These are phyloP conservation scores for Ascomycota sp. DNA, from an alignment of 2,329 filamentous ascomycete genomes.

Conservation along the genomic window DNA sequence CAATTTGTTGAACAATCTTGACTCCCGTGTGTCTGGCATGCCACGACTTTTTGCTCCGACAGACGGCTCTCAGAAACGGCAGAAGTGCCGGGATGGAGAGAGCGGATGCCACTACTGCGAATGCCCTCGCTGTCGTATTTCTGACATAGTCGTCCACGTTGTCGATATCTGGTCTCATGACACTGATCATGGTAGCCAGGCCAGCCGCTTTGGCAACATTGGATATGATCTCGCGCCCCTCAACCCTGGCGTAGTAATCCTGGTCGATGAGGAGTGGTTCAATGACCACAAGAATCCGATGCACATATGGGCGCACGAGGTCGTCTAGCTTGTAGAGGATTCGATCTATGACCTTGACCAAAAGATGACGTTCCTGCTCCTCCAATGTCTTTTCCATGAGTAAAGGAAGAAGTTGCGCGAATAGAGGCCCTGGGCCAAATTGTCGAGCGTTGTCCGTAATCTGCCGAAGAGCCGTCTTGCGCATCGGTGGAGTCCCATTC, in stretches of 20 bases:
- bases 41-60: slow-evolving; percentile 97
- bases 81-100: slow-evolving; percentile 88
- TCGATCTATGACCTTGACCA: slow-evolving; percentile 97
- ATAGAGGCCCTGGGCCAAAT: slow-evolving; percentile 83
- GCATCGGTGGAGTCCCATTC: slow-evolving; percentile 95
- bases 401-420: slow-evolving; percentile 90
- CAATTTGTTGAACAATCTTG: slow-evolving; percentile 97
- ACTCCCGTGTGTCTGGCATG: slow-evolving; percentile 94
- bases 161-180: slow-evolving; percentile 96
- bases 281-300: slow-evolving; percentile 97
- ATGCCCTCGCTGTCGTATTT: slow-evolving; percentile 91
- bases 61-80: slow-evolving; percentile 87
- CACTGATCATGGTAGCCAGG: slow-evolving; percentile 96
- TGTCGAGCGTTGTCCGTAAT: slow-evolving; percentile 93
- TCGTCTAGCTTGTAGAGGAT: slow-evolving; percentile 98
- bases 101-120: slow-evolving; percentile 90
- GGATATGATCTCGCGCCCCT: slow-evolving; percentile 96
- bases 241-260: slow-evolving; percentile 96
- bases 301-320: slow-evolving; percentile 83
- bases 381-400: slow-evolving; percentile 97
- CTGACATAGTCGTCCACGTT: slow-evolving; percentile 96
- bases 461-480: slow-evolving; percentile 92
- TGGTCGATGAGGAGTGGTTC: slow-evolving; percentile 98
- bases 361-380: slow-evolving; percentile 90
- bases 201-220: slow-evolving; percentile 94